phyloP scores from a whole-genome alignment of 164 flowering plant species.

The Vitis riparia region DNA sequence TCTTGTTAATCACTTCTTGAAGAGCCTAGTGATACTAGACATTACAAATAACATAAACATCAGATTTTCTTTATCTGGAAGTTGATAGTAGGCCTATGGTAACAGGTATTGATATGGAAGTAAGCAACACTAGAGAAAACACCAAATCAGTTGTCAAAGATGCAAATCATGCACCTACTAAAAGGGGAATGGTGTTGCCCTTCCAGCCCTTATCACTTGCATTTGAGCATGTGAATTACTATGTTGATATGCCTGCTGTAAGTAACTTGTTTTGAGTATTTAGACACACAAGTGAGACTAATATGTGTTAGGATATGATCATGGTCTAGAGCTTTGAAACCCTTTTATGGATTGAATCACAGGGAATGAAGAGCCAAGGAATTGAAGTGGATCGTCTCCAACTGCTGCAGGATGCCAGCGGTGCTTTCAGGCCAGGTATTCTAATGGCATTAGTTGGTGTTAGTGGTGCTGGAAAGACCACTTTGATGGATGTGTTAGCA shows the following conservation, averaged over 20 bases:
- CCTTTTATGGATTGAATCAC: not conserved
- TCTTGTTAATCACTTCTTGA: not conserved
- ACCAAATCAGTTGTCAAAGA: slow-evolving; percentile 6
- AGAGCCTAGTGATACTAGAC: not conserved
- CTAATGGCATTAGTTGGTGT: slow-evolving; percentile 37
- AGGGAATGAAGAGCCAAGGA: slow-evolving; percentile 37
- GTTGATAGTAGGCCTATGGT: slow-evolving; percentile 1
- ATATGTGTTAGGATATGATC: not conserved
- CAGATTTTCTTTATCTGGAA: not conserved
- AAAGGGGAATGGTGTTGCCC: slow-evolving; percentile 56
- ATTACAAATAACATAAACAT: not conserved
- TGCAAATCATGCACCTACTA: slow-evolving; percentile 9
- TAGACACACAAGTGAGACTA: not conserved
- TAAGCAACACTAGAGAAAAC: slow-evolving; percentile 15
- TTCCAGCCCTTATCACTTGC: slow-evolving; percentile 40
- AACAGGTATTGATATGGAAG: slow-evolving; percentile 30
- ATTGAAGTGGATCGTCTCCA: slow-evolving; percentile 28
- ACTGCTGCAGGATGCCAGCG: slow-evolving; percentile 22
- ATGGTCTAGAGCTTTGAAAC: not conserved
- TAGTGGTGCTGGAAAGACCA: slow-evolving; percentile 40
- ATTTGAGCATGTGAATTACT: slow-evolving; percentile 41
- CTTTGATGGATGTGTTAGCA: slow-evolving; percentile 36
- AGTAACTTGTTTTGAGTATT: slow-evolving; percentile 4
- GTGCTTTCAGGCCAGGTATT: slow-evolving; percentile 33
- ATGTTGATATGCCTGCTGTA: slow-evolving; percentile 53